These are phyloP conservation scores for Leccinum pellstonianum DNA, from an alignment of 768 basidiomycete genomes.

Conservation along the genomic window DNA sequence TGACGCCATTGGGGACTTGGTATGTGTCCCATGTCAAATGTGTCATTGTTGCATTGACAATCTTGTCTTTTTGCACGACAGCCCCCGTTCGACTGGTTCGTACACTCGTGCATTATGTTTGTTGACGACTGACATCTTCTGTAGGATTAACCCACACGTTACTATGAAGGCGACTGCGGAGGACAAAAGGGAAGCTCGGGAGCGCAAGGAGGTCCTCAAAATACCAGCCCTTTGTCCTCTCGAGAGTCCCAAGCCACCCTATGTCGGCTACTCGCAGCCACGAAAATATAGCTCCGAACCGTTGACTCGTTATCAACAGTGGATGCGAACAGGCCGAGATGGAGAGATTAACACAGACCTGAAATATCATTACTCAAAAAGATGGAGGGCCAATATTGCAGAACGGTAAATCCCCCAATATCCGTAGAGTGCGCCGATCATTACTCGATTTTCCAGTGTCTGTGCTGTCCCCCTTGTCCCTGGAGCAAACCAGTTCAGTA, in stretches of 20 bases:
- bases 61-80: slow-evolving; percentile 23
- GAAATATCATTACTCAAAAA: slow-evolving; percentile 55
- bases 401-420: slow-evolving; percentile 46
- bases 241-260: slow-evolving; percentile 8
- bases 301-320: slow-evolving; percentile 41
- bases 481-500: slow-evolving; percentile 52
- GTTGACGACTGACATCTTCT: slow-evolving; percentile 2
- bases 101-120: neutral
- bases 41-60: slow-evolving; percentile 3
- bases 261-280: slow-evolving; percentile 49
- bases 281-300: slow-evolving; percentile 45
- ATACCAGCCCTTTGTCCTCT: slow-evolving; percentile 50
- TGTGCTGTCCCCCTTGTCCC: slow-evolving; percentile 53
- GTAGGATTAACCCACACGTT: slow-evolving; percentile 59
- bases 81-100: slow-evolving; percentile 71
- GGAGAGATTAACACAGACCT: slow-evolving; percentile 34
- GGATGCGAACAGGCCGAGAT: slow-evolving; percentile 33
- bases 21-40: slow-evolving; percentile 34
- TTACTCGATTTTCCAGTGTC: slow-evolving; percentile 36
- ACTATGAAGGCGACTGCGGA: slow-evolving; percentile 34
- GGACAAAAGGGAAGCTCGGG: slow-evolving; percentile 34
- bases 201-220: slow-evolving; percentile 36
- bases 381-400: slow-evolving; percentile 39
- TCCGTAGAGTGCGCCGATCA: neutral
- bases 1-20: slow-evolving; percentile 70